These are phyloP conservation scores for Phytophthora kernoviae DNA, from an alignment of 352 stramenopile species.

Conservation along the genomic window DNA sequence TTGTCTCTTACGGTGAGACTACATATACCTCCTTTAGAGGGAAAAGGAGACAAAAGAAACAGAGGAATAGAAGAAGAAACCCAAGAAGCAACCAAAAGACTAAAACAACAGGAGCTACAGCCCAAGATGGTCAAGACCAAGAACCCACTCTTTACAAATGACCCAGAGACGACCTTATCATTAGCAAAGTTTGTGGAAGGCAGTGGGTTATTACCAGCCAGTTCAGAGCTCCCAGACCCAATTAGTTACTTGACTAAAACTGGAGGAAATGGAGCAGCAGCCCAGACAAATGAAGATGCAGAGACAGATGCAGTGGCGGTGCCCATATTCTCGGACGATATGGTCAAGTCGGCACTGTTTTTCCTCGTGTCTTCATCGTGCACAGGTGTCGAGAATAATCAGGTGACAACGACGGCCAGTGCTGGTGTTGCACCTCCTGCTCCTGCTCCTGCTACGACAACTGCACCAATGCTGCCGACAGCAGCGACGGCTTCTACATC, in stretches of 20 bases:
- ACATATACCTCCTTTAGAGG: constrained; percentile 21
- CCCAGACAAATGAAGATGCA: background rate
- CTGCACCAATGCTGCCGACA: constrained; percentile 3
- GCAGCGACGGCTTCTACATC: constrained; percentile 38
- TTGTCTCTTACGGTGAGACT: constrained; percentile 57
- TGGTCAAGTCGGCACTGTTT: constrained; percentile 64
- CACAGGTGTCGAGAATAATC: constrained; percentile 38
- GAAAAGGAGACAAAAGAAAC: constrained; percentile 9
- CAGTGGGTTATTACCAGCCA: constrained; percentile 47
- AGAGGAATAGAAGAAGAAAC: background rate
- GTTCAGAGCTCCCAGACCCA: constrained; percentile 63
- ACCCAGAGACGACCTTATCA: constrained; percentile 40
- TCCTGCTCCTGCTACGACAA: background rate
- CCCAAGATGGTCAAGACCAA: constrained; percentile 11
- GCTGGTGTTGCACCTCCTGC: background rate
- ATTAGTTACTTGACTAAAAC: constrained; percentile 62
- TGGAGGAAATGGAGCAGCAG: constrained; percentile 5
- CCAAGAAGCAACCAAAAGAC: constrained; percentile 5
- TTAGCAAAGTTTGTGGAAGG: constrained; percentile 46
- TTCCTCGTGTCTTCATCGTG: constrained; percentile 65
- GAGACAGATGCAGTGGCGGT: background rate
- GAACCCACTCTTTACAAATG: constrained; percentile 71
- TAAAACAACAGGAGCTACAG: constrained; percentile 1
- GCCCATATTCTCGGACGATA: constrained; percentile 61
- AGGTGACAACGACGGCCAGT: background rate